Percentiles rank a stretch among this genome's conserved stretches.
These are phyloP conservation scores for Jacaranda mimosifolia DNA, from an alignment of 257 asterid species.

Conservation along the genomic window DNA sequence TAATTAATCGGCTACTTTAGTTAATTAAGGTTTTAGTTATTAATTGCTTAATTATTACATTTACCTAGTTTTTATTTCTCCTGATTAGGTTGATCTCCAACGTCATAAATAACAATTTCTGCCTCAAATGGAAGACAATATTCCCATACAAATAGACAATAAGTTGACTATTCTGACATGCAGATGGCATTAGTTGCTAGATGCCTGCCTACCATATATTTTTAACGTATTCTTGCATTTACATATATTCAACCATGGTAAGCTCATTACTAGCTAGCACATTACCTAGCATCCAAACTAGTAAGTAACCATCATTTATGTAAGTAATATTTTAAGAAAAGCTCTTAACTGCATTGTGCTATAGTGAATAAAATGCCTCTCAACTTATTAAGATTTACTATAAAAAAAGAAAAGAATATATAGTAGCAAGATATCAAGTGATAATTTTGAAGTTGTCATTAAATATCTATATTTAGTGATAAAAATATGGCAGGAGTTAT, in stretches of 20 bases:
- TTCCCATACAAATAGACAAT: neutral
- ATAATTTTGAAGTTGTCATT: neutral
- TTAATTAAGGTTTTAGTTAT: too few species aligned
- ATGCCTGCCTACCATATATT: constrained; percentile 41
- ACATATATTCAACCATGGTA: neutral
- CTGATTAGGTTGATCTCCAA: neutral
- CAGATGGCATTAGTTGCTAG: constrained; percentile 38
- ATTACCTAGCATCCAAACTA: neutral
- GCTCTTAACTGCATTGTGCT: neutral
- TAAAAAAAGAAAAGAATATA: too few species aligned
- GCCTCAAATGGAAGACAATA: neutral
- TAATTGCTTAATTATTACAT: too few species aligned
- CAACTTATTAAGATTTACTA: too few species aligned
- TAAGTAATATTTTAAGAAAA: too few species aligned
- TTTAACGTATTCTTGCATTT: neutral
- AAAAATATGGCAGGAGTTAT: too few species aligned
- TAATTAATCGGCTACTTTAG: too few species aligned
- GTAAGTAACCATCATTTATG: neutral
- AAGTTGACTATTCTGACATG: constrained; percentile 36
- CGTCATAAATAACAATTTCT: neutral
- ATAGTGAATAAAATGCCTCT: too few species aligned
- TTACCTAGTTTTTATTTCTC: too few species aligned
- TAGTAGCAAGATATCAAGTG: neutral
- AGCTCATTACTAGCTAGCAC: neutral
- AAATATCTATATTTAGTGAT: too few species aligned